Evolutionary conservation across 2,329 filamentous ascomycete genomes (phyloP), one percentile per base, ranked within the genome.

Genomic region (Macroventuria anomochaeta): DNA sequence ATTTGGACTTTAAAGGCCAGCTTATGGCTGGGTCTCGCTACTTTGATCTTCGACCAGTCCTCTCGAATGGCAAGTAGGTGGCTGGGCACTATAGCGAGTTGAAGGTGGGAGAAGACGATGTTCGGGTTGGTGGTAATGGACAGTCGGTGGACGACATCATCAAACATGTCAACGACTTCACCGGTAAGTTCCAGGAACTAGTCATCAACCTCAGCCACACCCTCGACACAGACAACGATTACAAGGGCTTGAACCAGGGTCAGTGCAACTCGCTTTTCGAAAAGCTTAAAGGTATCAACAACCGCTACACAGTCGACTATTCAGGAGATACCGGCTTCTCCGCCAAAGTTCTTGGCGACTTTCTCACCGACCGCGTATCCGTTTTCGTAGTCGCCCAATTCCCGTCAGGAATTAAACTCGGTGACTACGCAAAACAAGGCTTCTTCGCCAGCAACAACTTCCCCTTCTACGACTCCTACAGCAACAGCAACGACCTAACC

Each of bases 141-240:
- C 74, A 79, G 59, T 69, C 71, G 3, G 68, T 82, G 1, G 64
- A 73, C 17, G 74, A 79, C 3, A 73, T 81, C 13, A 72, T 81
- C 50, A 62, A 57, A 25, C 73, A 80, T 31, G 67, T 82, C 55
- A 81, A 81, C 62, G 64, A 69, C 17, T 82, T 82, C 57, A 80
- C 77, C 1, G 53, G 65, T 5, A 67, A 79, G 17, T 76, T 77
- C 57, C 61, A 76, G 10, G 79, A 82, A 55, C 68, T 81, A 43
- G 68, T 82, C 44, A 76, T 81, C 46, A 74, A 77, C 28, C 64
- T 82, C n/a, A 74, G 74, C 13, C 80, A 81, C 37, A 77, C 76
- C 3, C 63, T 79, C 12, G 74, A 79, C 56, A 76, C 76, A 4
- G 72, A 76, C 36, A 63, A 75, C 39, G 58, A 70, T 23, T 76